Percentiles rank a stretch among this genome's conserved stretches.
Conservation (phyloP, 768 basidiomycete species). For the Lactarius tabidus region DNA sequence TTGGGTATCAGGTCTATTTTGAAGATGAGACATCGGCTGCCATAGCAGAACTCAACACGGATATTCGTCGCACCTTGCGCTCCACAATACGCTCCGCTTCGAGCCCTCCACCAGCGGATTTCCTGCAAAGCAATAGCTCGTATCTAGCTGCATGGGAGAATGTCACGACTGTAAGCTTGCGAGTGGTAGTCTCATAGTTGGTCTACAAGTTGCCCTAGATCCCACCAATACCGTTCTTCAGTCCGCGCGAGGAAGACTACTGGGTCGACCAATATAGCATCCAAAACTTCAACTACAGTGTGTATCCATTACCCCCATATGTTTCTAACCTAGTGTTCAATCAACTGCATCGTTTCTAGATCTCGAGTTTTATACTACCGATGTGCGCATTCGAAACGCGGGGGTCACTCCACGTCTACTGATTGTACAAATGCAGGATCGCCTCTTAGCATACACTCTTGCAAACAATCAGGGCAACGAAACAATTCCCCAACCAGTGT, state of each 20-base stretch:
- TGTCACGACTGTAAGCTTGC: conserved; percentile 37
- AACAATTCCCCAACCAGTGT: conserved; percentile 39
- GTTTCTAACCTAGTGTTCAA: not conserved
- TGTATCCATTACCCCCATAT: conserved; percentile 28
- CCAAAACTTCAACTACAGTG: conserved; percentile 61
- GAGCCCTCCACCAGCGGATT: conserved; percentile 54
- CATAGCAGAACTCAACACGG: conserved; percentile 47
- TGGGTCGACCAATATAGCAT: conserved; percentile 56
- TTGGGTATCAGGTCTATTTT: conserved; percentile 60
- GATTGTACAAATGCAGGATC: conserved; percentile 33
- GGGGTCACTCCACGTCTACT: not conserved
- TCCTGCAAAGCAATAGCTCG: conserved; percentile 46
- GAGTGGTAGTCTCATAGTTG: not conserved
- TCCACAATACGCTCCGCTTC: conserved; percentile 48
- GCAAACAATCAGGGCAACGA: conserved; percentile 40
- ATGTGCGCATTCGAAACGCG: conserved; percentile 35
- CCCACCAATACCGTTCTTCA: conserved; percentile 58
- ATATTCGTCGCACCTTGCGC: conserved; percentile 55
- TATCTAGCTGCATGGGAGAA: conserved; percentile 53
- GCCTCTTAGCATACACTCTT: conserved; percentile 35
- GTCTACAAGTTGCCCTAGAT: conserved; percentile 38
- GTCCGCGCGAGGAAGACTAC: conserved; percentile 60
- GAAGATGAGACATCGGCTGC: conserved; percentile 46
- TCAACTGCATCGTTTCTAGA: conserved; percentile 37
- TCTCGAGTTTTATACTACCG: conserved; percentile 57